Evolutionary conservation across 1,284 basidiomycete species (phyloP), one percentile per base, ranked within the genome.

Genomic region (Malassezia japonica): DNA sequence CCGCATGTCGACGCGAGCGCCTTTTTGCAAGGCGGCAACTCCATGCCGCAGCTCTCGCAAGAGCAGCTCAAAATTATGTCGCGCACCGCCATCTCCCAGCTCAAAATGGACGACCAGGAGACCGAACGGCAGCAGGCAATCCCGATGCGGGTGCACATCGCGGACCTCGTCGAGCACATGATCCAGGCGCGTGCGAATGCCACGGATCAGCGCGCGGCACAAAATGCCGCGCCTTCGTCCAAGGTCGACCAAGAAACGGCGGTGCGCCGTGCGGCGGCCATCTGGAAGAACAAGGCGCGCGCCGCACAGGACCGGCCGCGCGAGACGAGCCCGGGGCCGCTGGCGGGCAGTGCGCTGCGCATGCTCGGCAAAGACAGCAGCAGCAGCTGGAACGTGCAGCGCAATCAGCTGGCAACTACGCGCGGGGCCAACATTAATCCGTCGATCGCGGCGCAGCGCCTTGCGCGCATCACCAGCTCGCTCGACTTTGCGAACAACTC

Each of bases 401-500:
- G 20, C 13, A 29, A 12, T 8, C 32, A 36, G 28, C 18, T 40
- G 15, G 29, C 21, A 10, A 29, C 33, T 25, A 37, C 38, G 45
- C 45, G 38, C 10, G 23, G 15, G 1, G 8, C 15, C 28, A 23
- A 7, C 10, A 15, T 40, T 5, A 21, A 29, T 9, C 41, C 41
- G 3, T 13, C 13, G 2, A 6, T 31, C 15, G 48, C 39, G n/a
- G 48, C 33, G 0, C 12, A 44, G 28, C 65, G 16, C 1, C 53
- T 72, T 13, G 61, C 45, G 27, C 50, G 56, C 13, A 72, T 72
- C 38, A 69, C 67, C 33, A 61, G 59, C 31, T 57, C 61, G 44
- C 60, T 72, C 16, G 64, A 70, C 46, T 72, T 72, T 47, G 69
- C 69, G 44, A 72, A 72, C 55, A 59, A 63, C 50, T 67, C 62